phyloP scores from a whole-genome alignment of 2,329 filamentous ascomycete species.

The Xylariaceae sp. region DNA sequence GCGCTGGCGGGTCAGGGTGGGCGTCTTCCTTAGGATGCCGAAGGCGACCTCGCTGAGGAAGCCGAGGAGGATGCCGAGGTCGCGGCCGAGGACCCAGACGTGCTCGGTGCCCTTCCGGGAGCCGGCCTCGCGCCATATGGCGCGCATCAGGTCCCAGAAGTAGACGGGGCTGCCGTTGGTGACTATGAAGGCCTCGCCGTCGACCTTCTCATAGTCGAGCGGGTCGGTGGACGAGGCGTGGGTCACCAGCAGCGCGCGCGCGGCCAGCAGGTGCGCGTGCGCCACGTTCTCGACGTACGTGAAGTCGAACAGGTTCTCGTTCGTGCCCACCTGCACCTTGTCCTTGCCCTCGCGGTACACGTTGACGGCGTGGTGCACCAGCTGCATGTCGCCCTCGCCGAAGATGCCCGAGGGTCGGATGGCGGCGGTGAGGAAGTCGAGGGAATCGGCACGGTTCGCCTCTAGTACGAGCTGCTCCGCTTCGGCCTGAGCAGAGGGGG shows the following conservation, averaged over 20 bases:
- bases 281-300: conserved; percentile 66
- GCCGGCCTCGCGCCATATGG: conserved; percentile 71
- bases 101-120: conserved; percentile 53
- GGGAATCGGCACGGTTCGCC: conserved; percentile 65
- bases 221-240: conserved; percentile 58
- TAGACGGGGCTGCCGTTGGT: conserved; percentile 88
- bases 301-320: conserved; percentile 66
- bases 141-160: conserved; percentile 86
- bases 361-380: conserved; percentile 73
- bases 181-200: conserved; percentile 87
- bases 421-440: conserved; percentile 72
- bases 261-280: conserved; percentile 82
- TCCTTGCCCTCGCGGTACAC: conserved; percentile 71
- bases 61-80: conserved; percentile 56
- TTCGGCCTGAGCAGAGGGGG: conserved; percentile 54
- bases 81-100: conserved; percentile 58
- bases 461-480: conserved; percentile 81
- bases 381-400: conserved; percentile 82
- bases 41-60: conserved; percentile 56
- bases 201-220: conserved; percentile 73
- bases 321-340: conserved; percentile 76
- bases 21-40: conserved; percentile 51
- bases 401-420: conserved; percentile 89
- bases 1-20: conserved; percentile 61
- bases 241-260: conserved; percentile 69